A percentile compares a stretch with the other conserved stretches of the same genome.
These are phyloP conservation scores for Trichosporon coremiiforme DNA, from an alignment of 1,284 basidiomycete species.

Conservation along the genomic window DNA sequence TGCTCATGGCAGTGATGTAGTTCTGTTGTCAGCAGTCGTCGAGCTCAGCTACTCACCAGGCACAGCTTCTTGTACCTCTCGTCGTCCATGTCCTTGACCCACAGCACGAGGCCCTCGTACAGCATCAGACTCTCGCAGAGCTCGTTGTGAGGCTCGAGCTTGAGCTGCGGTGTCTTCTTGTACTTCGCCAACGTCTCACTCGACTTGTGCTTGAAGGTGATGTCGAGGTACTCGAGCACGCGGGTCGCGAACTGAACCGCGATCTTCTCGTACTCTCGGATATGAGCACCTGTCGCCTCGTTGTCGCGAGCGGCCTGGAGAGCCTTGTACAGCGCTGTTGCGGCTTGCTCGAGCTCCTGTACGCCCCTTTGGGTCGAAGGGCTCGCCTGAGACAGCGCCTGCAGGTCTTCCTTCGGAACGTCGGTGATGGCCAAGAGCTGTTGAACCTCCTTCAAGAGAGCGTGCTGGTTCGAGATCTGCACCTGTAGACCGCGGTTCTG, in stretches of 20 bases:
- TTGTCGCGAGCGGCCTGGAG: constrained; percentile 86
- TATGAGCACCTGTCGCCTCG: constrained; percentile 87
- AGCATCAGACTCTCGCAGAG: constrained; percentile 81
- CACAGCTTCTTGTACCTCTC: constrained; percentile 78
- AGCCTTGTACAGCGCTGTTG: constrained; percentile 90
- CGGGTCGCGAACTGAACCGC: constrained; percentile 90
- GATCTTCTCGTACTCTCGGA: constrained; percentile 84
- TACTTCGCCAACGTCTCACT: constrained; percentile 52
- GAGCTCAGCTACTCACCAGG: constrained; percentile 67
- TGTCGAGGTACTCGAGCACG: constrained; percentile 80
- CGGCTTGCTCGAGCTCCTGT: constrained; percentile 77
- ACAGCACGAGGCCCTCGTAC: constrained; percentile 88
- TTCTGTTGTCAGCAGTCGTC: constrained; percentile 61
- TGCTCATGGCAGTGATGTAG: constrained; percentile 82
- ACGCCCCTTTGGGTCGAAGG: constrained; percentile 77
- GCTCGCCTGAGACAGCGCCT: constrained; percentile 79
- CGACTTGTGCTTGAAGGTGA: constrained; percentile 80
- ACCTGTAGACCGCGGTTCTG: constrained; percentile 97
- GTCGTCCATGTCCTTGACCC: constrained; percentile 94
- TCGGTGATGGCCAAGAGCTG: constrained; percentile 90
- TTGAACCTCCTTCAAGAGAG: constrained; percentile 76
- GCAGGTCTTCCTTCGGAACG: constrained; percentile 74
- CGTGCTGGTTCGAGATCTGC: constrained; percentile 92
- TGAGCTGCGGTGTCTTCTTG: constrained; percentile 39
- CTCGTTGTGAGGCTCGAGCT: constrained; percentile 65